Percentiles rank a stretch among this genome's conserved stretches.
Evolutionary conservation across 2,329 filamentous ascomycete species (phyloP).

Genomic region (Penicillium paneum): DNA sequence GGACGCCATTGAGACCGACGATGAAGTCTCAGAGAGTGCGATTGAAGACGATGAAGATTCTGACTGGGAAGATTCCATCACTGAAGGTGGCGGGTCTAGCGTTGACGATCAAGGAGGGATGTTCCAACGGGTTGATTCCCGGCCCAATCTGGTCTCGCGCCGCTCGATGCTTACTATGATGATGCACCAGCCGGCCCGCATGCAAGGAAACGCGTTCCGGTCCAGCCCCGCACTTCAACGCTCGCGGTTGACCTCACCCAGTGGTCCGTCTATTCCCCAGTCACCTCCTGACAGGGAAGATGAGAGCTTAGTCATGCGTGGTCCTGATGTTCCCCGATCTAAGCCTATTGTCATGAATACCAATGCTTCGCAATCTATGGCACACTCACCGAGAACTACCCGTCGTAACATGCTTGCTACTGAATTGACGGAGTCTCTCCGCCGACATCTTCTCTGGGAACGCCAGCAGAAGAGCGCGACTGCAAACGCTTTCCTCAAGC

Average conservation of each 20-base stretch:
- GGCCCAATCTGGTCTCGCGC: constrained; percentile 76
- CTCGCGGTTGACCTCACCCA: constrained; percentile 65
- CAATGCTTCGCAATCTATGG: constrained; percentile 66
- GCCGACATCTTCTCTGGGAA: constrained; percentile 90
- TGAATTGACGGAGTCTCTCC: constrained; percentile 87
- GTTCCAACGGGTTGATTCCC: constrained; percentile 90
- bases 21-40: constrained; percentile 76
- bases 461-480: constrained; percentile 90
- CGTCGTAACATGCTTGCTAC: constrained; percentile 93
- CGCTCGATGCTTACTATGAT: constrained; percentile 86
- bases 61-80: constrained; percentile 64
- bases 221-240: constrained; percentile 46
- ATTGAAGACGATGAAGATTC: constrained; percentile 68
- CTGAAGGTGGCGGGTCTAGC: constrained; percentile 79
- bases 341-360: constrained; percentile 78
- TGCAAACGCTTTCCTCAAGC: constrained; percentile 82
- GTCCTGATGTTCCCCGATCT: constrained; percentile 64
- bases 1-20: constrained; percentile 59
- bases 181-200: constrained; percentile 76
- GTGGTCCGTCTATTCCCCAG: constrained; percentile 61
- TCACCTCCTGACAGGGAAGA: constrained; percentile 59
- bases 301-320: constrained; percentile 61
- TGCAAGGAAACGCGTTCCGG: constrained; percentile 58
- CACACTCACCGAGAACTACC: constrained; percentile 86
- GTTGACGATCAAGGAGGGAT: constrained; percentile 68